Evolutionary conservation across 805 yeast species (phyloP).

Genomic region (Lipomyces spencermartinsiae): DNA sequence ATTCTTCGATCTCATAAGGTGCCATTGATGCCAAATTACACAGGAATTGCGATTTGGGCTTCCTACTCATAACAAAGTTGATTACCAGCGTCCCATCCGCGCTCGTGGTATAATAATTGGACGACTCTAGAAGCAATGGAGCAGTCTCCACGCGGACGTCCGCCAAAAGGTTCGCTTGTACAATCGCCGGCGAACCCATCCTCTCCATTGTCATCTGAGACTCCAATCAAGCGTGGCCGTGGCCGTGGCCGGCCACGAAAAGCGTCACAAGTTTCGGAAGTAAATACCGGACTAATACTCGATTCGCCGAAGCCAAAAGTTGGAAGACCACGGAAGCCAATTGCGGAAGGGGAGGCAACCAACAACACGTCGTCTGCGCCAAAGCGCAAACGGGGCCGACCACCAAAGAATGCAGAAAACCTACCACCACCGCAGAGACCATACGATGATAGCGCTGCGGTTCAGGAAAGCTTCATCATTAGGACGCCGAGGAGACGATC

Average conservation of each 20-base stretch:
- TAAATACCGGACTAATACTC: not conserved
- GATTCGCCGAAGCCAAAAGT: not conserved
- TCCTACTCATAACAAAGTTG: not conserved
- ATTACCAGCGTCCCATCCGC: not conserved
- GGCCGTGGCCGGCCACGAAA: constrained; percentile 19
- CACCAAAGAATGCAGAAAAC: not conserved
- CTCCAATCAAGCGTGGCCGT: constrained; percentile 20
- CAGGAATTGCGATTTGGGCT: not conserved
- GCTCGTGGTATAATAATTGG: not conserved
- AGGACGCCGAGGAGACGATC: not conserved
- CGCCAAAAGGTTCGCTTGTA: not conserved
- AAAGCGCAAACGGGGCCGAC: not conserved
- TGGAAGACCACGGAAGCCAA: constrained; percentile 15
- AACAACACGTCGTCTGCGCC: not conserved
- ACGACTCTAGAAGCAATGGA: not conserved
- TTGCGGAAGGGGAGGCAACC: not conserved
- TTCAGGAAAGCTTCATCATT: not conserved
- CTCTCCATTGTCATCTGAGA: not conserved
- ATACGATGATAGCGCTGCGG: not conserved
- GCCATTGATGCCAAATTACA: not conserved
- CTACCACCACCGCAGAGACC: not conserved
- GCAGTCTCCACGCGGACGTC: not conserved
- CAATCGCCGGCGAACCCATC: not conserved
- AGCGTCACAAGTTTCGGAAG: not conserved
- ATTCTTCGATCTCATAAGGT: too few relatives aligned